Percentiles rank a stretch among this genome's conserved stretches.
phyloP scores from a whole-genome alignment of 805 yeast genomes.

The Kuraishia capsulata region DNA sequence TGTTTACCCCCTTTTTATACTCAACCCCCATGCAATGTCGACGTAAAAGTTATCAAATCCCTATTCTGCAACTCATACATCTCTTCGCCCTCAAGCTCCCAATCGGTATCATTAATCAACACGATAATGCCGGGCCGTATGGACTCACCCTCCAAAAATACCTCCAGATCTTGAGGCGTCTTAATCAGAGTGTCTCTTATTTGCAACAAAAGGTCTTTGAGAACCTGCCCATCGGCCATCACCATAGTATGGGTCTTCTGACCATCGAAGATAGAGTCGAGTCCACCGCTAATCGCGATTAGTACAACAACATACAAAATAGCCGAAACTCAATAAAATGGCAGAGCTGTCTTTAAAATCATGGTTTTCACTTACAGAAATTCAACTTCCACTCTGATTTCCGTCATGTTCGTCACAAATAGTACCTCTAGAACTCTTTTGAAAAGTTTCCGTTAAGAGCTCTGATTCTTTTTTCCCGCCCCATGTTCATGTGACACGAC shows the following conservation, averaged over 20 bases:
- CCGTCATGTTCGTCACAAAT: too few species aligned
- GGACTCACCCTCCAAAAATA: conserved; percentile 73
- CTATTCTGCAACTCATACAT: conserved; percentile 67
- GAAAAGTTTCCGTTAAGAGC: too few species aligned
- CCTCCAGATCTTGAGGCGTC: conserved; percentile 51
- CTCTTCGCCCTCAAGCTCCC: conserved; percentile 92
- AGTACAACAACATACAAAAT: conserved; percentile 1
- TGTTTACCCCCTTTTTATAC: too few species aligned
- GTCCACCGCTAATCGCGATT: conserved; percentile 49
- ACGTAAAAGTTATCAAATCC: conserved; percentile 79
- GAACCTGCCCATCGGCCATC: conserved; percentile 25
- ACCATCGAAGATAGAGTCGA: conserved; percentile 67
- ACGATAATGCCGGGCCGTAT: conserved; percentile 91
- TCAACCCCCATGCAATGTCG: conserved; percentile 92
- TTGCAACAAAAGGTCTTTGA: conserved; percentile 46
- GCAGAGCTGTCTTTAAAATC: too few species aligned
- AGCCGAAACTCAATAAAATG: too few species aligned
- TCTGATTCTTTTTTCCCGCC: too few species aligned
- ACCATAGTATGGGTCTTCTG: conserved; percentile 43
- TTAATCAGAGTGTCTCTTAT: conserved; percentile 44
- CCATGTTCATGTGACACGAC: too few species aligned
- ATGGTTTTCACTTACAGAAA: too few species aligned
- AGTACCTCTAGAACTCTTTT: too few species aligned
- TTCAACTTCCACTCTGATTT: too few species aligned
- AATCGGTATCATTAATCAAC: conserved; percentile 86